Base-by-base conservation (phyloP, 352 stramenopile genomes). In the Discostella stelligera region DNA sequence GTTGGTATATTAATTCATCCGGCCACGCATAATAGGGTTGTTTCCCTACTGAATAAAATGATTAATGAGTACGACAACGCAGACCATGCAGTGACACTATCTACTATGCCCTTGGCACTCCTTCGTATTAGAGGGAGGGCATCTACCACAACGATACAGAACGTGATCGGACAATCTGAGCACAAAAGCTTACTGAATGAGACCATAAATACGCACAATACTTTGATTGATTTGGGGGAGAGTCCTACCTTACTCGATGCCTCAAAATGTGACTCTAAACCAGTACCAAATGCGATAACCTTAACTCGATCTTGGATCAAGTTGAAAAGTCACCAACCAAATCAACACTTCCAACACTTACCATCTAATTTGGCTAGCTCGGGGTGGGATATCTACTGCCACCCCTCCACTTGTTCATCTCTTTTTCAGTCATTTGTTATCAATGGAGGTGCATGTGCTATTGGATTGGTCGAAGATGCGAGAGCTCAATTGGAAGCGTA, bases 371-470 rank as follows among this genome's bases (percentile, higher is more conserved):
- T 71, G 16, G 70, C 71, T 30, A 50, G 79, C 50, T 82, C 74
- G 18, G 83, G 81, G 21, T 90, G 82, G 81, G 82, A 89, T 48
- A 76, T 91, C 50, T 59, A 86, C 11, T 92, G 87, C 63, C 48
- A 69, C 44, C 66, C 68, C 67, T 67, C 44, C 0, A 68, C 71
- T 44, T 56, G 56, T 27, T 54, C 41, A 37, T 11, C 75, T 20
- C 18, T 87, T 0, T 87, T 86, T 71, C 41, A 82, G 37, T 27
- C 39, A 2, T 62, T 89, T 44, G 56, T 80, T 6, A 63, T 77
- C 25, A 58, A 77, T 10, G 77, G 62, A 16, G 59, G 67, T 9
- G 74, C 84, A 71, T 85, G 74, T 66, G 59, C 83, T 5, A 89
- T 93, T 75, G 84, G 87, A 32, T 55, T 91, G 2, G 71, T 66